phyloP scores from a whole-genome alignment of 139 green algal genomes.

The Astrephomene gubernaculifera region DNA sequence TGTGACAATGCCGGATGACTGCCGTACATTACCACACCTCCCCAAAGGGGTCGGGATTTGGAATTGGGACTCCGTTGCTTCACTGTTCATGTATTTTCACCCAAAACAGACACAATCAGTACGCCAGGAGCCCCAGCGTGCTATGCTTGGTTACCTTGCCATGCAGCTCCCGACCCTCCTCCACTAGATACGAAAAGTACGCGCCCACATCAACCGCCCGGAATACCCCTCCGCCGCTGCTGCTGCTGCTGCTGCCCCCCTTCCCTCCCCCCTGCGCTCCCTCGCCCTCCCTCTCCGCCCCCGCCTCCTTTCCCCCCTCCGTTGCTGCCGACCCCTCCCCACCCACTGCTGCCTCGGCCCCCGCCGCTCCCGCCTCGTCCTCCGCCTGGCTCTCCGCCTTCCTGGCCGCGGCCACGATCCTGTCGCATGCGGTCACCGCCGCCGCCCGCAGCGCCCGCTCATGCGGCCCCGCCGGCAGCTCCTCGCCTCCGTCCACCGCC shows the following conservation, averaged over 20 bases:
- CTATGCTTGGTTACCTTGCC: constrained; percentile 3
- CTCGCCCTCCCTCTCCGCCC: neutral
- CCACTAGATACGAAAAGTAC: constrained; percentile 39
- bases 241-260: neutral
- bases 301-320: neutral
- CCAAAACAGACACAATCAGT: too few relatives aligned
- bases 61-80: too few relatives aligned
- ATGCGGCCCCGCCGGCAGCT: constrained; percentile 49
- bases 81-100: too few relatives aligned
- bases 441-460: constrained; percentile 51
- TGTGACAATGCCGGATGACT: too few relatives aligned
- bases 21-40: too few relatives aligned
- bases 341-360: neutral
- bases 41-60: too few relatives aligned
- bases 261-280: neutral
- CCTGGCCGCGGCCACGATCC: neutral
- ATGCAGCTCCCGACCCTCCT: constrained; percentile 32
- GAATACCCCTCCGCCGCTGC: neutral
- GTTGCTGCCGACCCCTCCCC: neutral
- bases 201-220: constrained; percentile 46
- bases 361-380: neutral
- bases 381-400: neutral
- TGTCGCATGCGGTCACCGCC: constrained; percentile 28
- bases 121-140: neutral
- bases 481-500: constrained; percentile 11